Conservation (phyloP, 129 eudicot genomes). For the Flaveria brownii region DNA sequence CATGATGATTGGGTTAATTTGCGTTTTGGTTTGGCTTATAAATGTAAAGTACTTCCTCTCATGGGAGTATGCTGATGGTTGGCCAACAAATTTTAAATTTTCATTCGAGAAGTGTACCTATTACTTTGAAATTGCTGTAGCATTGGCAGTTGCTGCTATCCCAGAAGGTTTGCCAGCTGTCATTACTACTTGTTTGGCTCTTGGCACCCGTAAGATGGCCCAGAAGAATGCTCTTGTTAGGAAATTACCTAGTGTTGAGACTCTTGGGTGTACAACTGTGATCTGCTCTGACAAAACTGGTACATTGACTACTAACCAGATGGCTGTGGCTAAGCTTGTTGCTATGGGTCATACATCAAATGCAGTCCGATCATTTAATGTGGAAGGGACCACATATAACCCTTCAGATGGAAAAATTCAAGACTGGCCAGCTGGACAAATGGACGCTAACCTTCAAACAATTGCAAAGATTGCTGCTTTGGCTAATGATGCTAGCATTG, state of each 20-base stretch:
- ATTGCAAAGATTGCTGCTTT: conserved; percentile 84
- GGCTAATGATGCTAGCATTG: conserved; percentile 87
- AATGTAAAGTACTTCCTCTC: conserved; percentile 75
- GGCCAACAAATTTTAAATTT: conserved; percentile 75
- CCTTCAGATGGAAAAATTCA: conserved; percentile 77
- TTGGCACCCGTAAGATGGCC: conserved; percentile 89
- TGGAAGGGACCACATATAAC: conserved; percentile 81
- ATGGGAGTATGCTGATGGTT: conserved; percentile 84
- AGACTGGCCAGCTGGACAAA: conserved; percentile 72
- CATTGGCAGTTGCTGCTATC: conserved; percentile 56
- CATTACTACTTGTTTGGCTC: conserved; percentile 83
- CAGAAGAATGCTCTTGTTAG: conserved; percentile 88
- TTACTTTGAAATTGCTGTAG: conserved; percentile 83
- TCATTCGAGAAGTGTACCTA: conserved; percentile 89
- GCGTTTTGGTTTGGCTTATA: conserved; percentile 75
- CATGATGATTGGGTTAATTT: conserved; percentile 64
- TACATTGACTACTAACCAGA: conserved; percentile 81
- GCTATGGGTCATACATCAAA: conserved; percentile 55
- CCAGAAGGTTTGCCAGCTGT: conserved; percentile 75
- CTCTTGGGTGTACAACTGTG: conserved; percentile 93
- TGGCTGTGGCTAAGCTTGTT: conserved; percentile 81
- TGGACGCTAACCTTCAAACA: conserved; percentile 73
- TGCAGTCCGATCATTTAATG: conserved; percentile 50
- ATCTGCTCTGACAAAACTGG: conserved; percentile 91
- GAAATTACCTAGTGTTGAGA: conserved; percentile 90